Percentiles rank a stretch among this genome's conserved stretches.
Evolutionary conservation across 352 stramenopile species (phyloP).

Genomic region (Globisporangium heterothallicum): DNA sequence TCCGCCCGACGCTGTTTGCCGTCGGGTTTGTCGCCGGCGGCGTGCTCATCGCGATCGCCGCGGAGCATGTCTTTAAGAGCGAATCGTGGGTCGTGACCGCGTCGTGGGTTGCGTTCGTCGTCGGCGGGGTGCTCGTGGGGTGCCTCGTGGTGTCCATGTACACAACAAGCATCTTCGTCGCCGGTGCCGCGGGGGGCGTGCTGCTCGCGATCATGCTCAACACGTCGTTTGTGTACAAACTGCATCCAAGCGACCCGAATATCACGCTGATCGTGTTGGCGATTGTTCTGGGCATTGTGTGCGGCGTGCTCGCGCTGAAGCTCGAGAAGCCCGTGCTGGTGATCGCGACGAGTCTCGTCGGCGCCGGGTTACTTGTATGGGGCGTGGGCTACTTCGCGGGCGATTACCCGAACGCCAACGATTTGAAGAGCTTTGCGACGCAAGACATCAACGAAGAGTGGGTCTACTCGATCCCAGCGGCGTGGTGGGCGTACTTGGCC

Average conservation of each 20-base stretch:
- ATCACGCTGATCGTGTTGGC: conserved; percentile 42
- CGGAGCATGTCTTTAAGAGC: conserved; percentile 36
- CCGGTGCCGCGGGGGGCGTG: conserved; percentile 43
- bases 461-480: conserved; percentile 49
- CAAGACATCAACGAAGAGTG: conserved; percentile 32
- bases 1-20: conserved; percentile 49
- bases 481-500: conserved; percentile 55
- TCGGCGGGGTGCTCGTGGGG: conserved; percentile 41
- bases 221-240: conserved; percentile 50
- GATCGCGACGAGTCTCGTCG: conserved; percentile 44
- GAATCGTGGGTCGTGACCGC: conserved; percentile 46
- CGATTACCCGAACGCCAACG: conserved; percentile 42
- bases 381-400: conserved; percentile 61
- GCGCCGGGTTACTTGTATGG: conserved; percentile 42
- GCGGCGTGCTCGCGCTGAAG: conserved; percentile 35
- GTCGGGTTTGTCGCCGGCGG: conserved; percentile 48
- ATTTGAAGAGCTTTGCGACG: conserved; percentile 40
- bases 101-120: conserved; percentile 55
- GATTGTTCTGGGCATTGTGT: conserved; percentile 31
- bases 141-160: conserved; percentile 45
- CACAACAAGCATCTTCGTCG: conserved; percentile 48
- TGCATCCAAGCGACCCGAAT: conserved; percentile 46
- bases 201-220: conserved; percentile 43
- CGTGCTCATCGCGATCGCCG: conserved; percentile 29
- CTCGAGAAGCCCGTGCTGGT: conserved; percentile 55